Evolutionary conservation across 2,329 filamentous ascomycete genomes (phyloP), one percentile per base, ranked within the genome.

Genomic region (Daldinia eschscholtzii): DNA sequence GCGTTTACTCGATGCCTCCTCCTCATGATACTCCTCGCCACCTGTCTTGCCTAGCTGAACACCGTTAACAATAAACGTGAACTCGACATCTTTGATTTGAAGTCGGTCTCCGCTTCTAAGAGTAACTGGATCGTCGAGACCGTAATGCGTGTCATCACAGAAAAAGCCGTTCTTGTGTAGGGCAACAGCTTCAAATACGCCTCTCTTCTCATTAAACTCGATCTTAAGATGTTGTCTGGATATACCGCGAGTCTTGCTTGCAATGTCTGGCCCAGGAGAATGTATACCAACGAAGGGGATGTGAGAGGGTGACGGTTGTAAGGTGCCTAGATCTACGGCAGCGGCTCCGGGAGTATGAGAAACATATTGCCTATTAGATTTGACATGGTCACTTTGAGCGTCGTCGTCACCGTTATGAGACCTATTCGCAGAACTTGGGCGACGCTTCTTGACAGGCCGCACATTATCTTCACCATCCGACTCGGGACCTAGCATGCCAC

Each of bases 151-250:
- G 53, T 90, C 89, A 60, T 92, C 87, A 70, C 89, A 85, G 75
- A 92, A 91, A 74, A 91, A 89, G 5, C 91, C 91, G 73, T 93
- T 93, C 70, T 84, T 85, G 71, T 89, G 87, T 7, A 89, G 74
- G 0, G 86, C 84, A 26, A 85, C 83, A 53, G 92, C 88, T 76
- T 93, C 88, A 74, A 93, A 94, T 6, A 87, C 82, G 20, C 87
- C 84, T 44, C 84, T 84, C 12, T 88, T 82, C 68, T 87, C 83
- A 74, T 92, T 91, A 80, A 90, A 94, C 53, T 87, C 83, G 72
- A 95, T 93, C 74, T 89, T 90, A 56, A 93, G 83, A 77, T 95
- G 92, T 73, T 91, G 83, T 68, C 92, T 85, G 3, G 92, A 94
- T 61, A 94, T 94, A 57, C 87, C 87, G 76, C 91, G 92, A 57